Percentiles rank a stretch among this genome's conserved stretches.
Conservation (phyloP, 2,329 filamentous ascomycete species). For the Metarhizium robertsii region DNA sequence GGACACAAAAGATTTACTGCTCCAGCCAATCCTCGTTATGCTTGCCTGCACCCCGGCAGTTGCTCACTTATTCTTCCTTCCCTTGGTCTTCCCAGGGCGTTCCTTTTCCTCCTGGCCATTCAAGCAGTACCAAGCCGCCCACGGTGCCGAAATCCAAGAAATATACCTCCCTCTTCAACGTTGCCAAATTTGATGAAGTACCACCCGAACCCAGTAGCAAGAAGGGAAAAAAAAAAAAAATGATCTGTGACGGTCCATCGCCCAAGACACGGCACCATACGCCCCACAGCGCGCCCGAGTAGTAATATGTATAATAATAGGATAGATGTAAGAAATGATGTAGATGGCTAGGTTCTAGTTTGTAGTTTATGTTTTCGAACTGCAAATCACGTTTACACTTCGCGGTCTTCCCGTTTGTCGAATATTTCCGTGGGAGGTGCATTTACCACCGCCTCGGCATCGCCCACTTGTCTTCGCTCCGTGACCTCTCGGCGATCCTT, state of each 20-base stretch:
- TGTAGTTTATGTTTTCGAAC: neutral
- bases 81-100: neutral
- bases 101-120: neutral
- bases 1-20: neutral
- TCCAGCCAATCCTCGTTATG: neutral
- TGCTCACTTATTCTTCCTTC: neutral
- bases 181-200: neutral
- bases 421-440: slow-evolving; percentile 23
- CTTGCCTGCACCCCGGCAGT: neutral
- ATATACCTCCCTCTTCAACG: neutral
- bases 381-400: slow-evolving; percentile 19
- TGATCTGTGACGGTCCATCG: neutral
- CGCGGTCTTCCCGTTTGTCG: slow-evolving; percentile 20
- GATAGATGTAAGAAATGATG: neutral
- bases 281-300: neutral
- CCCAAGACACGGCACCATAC: neutral
- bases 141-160: neutral
- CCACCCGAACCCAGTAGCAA: neutral
- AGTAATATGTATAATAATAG: neutral
- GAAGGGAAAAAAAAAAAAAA: neutral
- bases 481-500: slow-evolving; percentile 62
- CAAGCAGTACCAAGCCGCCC: neutral
- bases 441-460: slow-evolving; percentile 70
- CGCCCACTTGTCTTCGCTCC: slow-evolving; percentile 82
- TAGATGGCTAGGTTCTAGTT: neutral